Percentiles rank a stretch among this genome's conserved stretches.
Evolutionary conservation across 371 early-diverging fungal genomes (phyloP).

Genomic region (Batkoa obscura): DNA sequence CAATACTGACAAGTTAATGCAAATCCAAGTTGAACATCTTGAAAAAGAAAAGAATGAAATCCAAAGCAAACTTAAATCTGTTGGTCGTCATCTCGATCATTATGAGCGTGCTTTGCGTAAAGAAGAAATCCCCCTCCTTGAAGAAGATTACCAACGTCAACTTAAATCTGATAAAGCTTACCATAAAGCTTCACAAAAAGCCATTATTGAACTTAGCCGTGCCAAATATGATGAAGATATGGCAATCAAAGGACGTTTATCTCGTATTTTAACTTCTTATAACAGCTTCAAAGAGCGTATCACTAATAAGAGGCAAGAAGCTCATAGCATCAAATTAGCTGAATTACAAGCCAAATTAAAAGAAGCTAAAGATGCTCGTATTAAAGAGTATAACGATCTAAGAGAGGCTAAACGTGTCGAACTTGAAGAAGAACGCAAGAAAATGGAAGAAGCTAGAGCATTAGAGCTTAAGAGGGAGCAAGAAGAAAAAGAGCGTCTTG

Average conservation of each 20-base stretch:
- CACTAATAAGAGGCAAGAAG: conserved; percentile 26
- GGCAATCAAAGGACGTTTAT: conserved; percentile 50
- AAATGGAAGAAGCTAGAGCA: conserved; percentile 22
- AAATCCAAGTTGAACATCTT: conserved; percentile 74
- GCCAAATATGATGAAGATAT: conserved; percentile 52
- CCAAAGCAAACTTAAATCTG: conserved; percentile 42
- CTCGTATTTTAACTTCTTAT: conserved; percentile 64
- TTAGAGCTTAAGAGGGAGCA: conserved; percentile 17
- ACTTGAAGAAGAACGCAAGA: conserved; percentile 20
- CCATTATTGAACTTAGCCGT: conserved; percentile 36
- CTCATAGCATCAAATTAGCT: conserved; percentile 25
- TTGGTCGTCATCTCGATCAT: conserved; percentile 72
- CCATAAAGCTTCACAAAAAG: conserved; percentile 55
- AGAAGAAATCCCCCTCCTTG: conserved; percentile 81
- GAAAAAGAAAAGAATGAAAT: conserved; percentile 78
- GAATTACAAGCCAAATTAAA: conserved; percentile 34
- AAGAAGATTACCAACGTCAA: conserved; percentile 79
- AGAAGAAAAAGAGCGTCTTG: conserved; percentile 10
- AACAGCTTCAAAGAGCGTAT: conserved; percentile 32
- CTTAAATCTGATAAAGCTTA: conserved; percentile 59
- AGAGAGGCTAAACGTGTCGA: conserved; percentile 23
- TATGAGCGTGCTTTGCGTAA: conserved; percentile 92
- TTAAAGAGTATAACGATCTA: conserved; percentile 27
- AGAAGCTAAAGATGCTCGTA: conserved; percentile 46
- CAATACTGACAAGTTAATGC: conserved; percentile 59